Percentiles rank a stretch among this genome's conserved stretches.
Conservation (phyloP, 768 basidiomycete genomes). For the Auricularia sp. region DNA sequence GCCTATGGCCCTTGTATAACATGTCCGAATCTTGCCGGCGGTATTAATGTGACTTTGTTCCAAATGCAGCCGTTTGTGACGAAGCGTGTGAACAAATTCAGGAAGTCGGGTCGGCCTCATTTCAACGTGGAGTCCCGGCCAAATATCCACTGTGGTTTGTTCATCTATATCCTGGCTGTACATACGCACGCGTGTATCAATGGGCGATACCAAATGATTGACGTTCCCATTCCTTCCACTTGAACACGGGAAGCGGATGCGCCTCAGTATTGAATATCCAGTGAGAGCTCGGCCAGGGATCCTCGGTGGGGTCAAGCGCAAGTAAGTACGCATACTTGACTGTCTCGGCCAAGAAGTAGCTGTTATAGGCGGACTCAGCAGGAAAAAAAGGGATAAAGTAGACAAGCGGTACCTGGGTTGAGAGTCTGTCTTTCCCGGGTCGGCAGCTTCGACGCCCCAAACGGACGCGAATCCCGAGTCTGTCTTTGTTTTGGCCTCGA, state of each 20-base stretch:
- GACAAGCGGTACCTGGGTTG: slow-evolving; percentile 62
- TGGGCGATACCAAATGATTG: not conserved
- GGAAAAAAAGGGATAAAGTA: slow-evolving; percentile 22
- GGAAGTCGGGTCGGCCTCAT: too few relatives aligned
- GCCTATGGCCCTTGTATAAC: too few relatives aligned
- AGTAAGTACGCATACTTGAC: slow-evolving; percentile 65
- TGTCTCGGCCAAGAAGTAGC: slow-evolving; percentile 49
- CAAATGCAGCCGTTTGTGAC: too few relatives aligned
- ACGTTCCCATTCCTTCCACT: slow-evolving; percentile 44
- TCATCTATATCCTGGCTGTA: too few relatives aligned
- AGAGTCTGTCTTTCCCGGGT: slow-evolving; percentile 32
- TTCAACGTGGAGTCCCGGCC: too few relatives aligned
- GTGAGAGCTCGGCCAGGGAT: slow-evolving; percentile 38
- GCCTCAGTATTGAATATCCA: slow-evolving; percentile 50
- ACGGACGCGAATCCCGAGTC: slow-evolving; percentile 53
- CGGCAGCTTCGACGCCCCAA: slow-evolving; percentile 31
- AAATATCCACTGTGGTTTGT: too few relatives aligned
- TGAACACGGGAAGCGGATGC: slow-evolving; percentile 65
- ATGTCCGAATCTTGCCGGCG: too few relatives aligned
- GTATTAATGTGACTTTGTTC: too few relatives aligned
- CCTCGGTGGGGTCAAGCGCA: slow-evolving; percentile 43
- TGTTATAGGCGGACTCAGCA: slow-evolving; percentile 10
- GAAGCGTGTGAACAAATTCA: too few relatives aligned
- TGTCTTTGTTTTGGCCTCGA: slow-evolving; percentile 50
- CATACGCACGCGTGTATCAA: not conserved